Base-by-base conservation (phyloP, 352 stramenopile species). In the Phytophthora fragariae region DNA sequence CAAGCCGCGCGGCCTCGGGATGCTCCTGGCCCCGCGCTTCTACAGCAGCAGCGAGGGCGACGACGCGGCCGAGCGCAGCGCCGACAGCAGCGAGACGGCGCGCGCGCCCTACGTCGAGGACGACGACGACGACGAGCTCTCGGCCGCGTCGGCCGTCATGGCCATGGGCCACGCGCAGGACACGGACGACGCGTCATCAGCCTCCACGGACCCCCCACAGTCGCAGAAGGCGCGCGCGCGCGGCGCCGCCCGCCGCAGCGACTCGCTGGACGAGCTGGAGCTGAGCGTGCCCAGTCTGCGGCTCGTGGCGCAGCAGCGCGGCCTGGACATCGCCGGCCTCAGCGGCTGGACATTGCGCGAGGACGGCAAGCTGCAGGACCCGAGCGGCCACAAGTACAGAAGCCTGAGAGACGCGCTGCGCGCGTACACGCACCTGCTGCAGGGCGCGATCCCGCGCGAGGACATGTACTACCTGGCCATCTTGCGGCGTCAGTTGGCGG, bases 391-490 rank as follows among this genome's bases (percentile, higher is more conserved):
- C 29, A 80, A 79, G 64, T 92, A 84, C 62, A 68, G 83, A 29
- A 77, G 71, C 1, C 37, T 92, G 29, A 60, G 85, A 9, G 83
- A 92, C 55, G 87, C 85, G 1, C 52, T 92, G 3, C 81, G 87
- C 31, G 79, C 77, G 2, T 79, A 82, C 27, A 76, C 57, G 27
- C 80, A 79, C 63, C 41, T 69, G 4, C 33, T 78, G 24, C 68
- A 60, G 12, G 85, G 85, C 4, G 63, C 57, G 0, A 83, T 94
- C 15, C 81, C 79, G 6, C 73, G 87, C 14, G 84, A 91, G 62
- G 88, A 94, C 47, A 85, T 94, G 29, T 93, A 92, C 60, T 92
- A 86, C 21, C 57, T 95, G 57, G 85, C 88, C 44, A 89, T 91
- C 27, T 61, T 94, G 53, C 75, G 89, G 17, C 75, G 84, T 2